phyloP scores from a whole-genome alignment of 768 basidiomycete species.

The Fomitopsis serialis region DNA sequence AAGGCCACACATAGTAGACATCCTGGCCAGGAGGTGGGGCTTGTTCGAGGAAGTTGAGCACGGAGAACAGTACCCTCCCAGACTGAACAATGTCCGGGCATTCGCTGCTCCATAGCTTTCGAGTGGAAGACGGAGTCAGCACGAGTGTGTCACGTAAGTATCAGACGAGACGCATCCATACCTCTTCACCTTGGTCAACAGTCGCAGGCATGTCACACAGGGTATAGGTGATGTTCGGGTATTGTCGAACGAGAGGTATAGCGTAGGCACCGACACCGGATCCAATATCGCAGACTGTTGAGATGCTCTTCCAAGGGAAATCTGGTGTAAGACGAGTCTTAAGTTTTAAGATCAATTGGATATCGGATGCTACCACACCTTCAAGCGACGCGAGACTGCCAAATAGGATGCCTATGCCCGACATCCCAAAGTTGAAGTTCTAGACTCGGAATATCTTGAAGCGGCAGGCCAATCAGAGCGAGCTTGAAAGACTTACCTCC shows the following conservation, averaged over 20 bases:
- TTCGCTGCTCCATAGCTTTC: slow-evolving; percentile 29
- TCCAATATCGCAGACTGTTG: slow-evolving; percentile 27
- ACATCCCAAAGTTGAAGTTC: background rate
- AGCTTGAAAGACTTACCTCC: no score
- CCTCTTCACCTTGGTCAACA: slow-evolving; percentile 25
- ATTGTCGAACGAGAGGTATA: slow-evolving; percentile 19
- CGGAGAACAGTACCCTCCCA: slow-evolving; percentile 30
- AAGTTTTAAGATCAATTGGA: background rate
- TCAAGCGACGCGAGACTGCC: background rate
- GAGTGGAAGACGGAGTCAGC: background rate
- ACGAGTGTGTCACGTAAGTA: background rate
- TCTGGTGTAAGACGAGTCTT: slow-evolving; percentile 15
- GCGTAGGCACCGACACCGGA: slow-evolving; percentile 25
- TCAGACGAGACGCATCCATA: background rate
- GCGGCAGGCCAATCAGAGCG: no score
- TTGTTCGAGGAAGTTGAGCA: slow-evolving; percentile 35
- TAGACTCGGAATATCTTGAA: no score
- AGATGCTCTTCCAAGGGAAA: slow-evolving; percentile 23
- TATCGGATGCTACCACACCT: background rate
- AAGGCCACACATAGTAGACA: slow-evolving; percentile 38
- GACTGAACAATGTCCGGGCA: slow-evolving; percentile 32
- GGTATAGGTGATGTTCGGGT: slow-evolving; percentile 22
- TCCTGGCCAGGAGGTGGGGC: slow-evolving; percentile 31
- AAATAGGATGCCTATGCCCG: background rate
- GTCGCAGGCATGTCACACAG: slow-evolving; percentile 27